These are phyloP conservation scores for Saccharomyces kudriavzevii DNA, from an alignment of 805 yeast species.

Conservation along the genomic window DNA sequence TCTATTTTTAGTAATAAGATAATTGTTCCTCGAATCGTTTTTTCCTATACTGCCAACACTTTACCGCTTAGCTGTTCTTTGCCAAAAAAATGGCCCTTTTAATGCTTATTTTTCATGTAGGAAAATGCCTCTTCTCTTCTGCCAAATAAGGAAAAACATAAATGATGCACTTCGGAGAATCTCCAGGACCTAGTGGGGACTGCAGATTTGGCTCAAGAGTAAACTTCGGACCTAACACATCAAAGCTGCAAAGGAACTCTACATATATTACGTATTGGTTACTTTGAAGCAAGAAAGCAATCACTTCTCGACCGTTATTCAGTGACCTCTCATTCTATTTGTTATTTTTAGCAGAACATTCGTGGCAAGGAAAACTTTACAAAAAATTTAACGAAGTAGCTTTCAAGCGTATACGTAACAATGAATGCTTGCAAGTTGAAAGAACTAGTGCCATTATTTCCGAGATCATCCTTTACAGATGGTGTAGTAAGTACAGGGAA, in stretches of 20 bases:
- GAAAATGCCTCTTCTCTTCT: neutral
- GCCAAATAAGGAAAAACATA: neutral
- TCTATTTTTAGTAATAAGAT: no score
- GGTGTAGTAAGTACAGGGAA: constrained; percentile 31
- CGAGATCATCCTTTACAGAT: constrained; percentile 13
- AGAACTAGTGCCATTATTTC: constrained; percentile 1
- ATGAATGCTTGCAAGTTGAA: neutral
- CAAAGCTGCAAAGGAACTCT: neutral
- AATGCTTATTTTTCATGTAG: neutral
- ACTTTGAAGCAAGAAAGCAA: neutral
- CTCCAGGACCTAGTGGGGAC: neutral
- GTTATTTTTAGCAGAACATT: neutral
- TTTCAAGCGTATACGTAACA: neutral
- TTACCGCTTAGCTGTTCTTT: neutral
- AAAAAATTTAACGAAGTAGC: neutral
- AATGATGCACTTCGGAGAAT: neutral
- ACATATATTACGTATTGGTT: neutral
- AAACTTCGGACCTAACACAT: neutral
- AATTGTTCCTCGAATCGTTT: neutral
- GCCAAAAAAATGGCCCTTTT: neutral
- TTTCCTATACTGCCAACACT: neutral
- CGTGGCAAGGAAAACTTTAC: neutral
- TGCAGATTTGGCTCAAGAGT: neutral
- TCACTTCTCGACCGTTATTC: neutral
- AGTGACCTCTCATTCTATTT: neutral